These are phyloP conservation scores for Nemophila menziesii DNA, from an alignment of 257 asterid species.

Conservation along the genomic window DNA sequence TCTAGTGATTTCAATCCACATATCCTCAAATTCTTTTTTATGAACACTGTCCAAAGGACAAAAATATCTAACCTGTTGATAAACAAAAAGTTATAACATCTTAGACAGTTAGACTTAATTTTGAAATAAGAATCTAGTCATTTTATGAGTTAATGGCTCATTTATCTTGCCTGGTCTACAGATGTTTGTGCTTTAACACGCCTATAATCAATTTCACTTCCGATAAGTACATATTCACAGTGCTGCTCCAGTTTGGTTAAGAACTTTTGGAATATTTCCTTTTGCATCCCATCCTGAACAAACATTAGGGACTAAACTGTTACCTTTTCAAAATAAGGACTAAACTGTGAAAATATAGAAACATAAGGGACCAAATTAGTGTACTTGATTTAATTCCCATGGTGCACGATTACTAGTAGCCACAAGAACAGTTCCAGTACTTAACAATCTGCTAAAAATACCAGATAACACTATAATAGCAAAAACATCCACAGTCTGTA, in stretches of 20 bases:
- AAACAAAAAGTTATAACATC: slow-evolving; percentile 7
- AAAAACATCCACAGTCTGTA: slow-evolving; percentile 93
- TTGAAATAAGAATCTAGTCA: neutral
- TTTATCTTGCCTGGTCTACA: slow-evolving; percentile 41
- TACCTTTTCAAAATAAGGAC: neutral
- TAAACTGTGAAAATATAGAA: neutral
- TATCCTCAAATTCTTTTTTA: slow-evolving; percentile 37
- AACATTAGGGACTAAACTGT: slow-evolving; percentile 5
- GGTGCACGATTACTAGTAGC: slow-evolving; percentile 99
- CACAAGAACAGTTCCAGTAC: slow-evolving; percentile 93
- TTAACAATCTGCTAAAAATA: slow-evolving; percentile 77
- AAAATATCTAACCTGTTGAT: slow-evolving; percentile 57
- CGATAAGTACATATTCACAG: slow-evolving; percentile 58
- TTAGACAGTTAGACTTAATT: neutral
- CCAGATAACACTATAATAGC: slow-evolving; percentile 97
- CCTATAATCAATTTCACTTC: slow-evolving; percentile 92
- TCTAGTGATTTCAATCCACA: slow-evolving; percentile 42
- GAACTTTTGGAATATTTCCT: slow-evolving; percentile 70
- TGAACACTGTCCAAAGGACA: slow-evolving; percentile 63
- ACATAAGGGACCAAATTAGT: neutral
- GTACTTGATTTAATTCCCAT: slow-evolving; percentile 76
- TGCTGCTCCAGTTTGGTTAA: slow-evolving; percentile 57
- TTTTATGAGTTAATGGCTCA: neutral
- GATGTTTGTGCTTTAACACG: slow-evolving; percentile 65
- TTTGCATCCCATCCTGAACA: slow-evolving; percentile 95